Base-by-base conservation (phyloP, 2,329 filamentous ascomycete genomes). In the Metarhizium rileyi region DNA sequence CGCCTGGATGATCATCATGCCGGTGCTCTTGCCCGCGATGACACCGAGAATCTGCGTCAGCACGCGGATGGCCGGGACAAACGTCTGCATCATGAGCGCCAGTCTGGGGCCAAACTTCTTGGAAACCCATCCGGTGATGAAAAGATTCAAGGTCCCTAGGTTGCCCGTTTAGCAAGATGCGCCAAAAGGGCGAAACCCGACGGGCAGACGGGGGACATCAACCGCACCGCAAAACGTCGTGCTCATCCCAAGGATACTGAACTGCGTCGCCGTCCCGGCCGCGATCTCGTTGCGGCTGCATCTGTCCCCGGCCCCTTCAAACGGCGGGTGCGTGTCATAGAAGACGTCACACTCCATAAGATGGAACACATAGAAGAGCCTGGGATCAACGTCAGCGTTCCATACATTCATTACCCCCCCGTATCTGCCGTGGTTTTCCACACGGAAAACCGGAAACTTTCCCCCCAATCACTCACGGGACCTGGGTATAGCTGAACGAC, bases 291-390 rank as follows among this genome's bases (percentile, higher is more conserved):
- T 77, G 30, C 74, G 71, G 44, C 71, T 72, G 59, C 84, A 88
- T 16, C 77, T 71, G 52, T 82, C 76, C 4, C 70, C 70, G 4
- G 63, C 57, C 1, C 71, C 73, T 9, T 66, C 56, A 46, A 68
- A 77, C 0, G 74, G 71, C 12, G 76, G 71, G 57, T 86, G 77
- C 2, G 69, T 68, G 33, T 72, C 67, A 64, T 87, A 88, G 61
- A 81, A 88, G 47, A 77, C 74, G 49, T 87, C 80, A 64, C 84
- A 88, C 46, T 80, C 81, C 83, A 87, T 87, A 2, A 85, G 61
- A 50, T 81, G 80, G 57, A 87, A 86, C 23, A 83, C 80, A 62
- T 84, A 85, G 43, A 85, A 66, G 4, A 76, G 64, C 3, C 72
- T 70, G 12, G 20, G 36, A 5, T 22, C 36, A 22, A 22, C 5